Conservation (phyloP, 352 stramenopile genomes). For the Pythium rhizo-oryzae region DNA sequence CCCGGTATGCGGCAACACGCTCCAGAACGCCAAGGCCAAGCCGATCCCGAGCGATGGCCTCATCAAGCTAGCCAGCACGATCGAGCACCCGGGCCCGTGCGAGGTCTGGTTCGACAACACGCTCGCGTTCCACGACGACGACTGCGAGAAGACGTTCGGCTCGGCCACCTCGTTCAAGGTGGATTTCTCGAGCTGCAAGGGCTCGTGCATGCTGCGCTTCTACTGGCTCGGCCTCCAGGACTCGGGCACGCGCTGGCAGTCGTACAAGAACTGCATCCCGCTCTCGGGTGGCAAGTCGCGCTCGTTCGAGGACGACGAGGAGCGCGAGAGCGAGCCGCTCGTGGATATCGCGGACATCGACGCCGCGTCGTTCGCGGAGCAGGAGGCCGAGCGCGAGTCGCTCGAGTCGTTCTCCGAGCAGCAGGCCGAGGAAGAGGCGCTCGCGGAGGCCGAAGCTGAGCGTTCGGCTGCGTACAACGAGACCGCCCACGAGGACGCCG, state of each 20-base stretch:
- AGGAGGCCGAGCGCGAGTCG: neutral
- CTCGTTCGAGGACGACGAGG: slow-evolving; percentile 13
- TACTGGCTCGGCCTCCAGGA: slow-evolving; percentile 35
- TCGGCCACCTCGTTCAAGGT: slow-evolving; percentile 23
- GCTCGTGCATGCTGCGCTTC: slow-evolving; percentile 23
- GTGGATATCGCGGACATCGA: slow-evolving; percentile 10
- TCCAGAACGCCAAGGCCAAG: slow-evolving; percentile 21
- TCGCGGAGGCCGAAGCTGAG: neutral
- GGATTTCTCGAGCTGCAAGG: slow-evolving; percentile 28
- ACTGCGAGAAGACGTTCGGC: slow-evolving; percentile 28
- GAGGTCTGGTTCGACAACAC: slow-evolving; percentile 9
- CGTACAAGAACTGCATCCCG: slow-evolving; percentile 25
- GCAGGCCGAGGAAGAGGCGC: neutral
- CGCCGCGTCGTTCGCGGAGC: neutral
- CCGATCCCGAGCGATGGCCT: slow-evolving; percentile 21
- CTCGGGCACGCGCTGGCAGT: slow-evolving; percentile 12
- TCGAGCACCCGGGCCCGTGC: slow-evolving; percentile 23
- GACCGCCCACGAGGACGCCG: neutral
- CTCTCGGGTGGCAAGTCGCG: neutral
- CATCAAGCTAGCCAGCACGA: slow-evolving; percentile 15
- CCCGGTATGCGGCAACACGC: slow-evolving; percentile 22
- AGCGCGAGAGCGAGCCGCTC: neutral
- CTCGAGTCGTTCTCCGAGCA: neutral
- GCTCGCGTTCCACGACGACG: slow-evolving; percentile 25
- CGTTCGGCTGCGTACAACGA: neutral